Conservation (phyloP, 2,329 filamentous ascomycete genomes). For the Aspergillaceae sp. region DNA sequence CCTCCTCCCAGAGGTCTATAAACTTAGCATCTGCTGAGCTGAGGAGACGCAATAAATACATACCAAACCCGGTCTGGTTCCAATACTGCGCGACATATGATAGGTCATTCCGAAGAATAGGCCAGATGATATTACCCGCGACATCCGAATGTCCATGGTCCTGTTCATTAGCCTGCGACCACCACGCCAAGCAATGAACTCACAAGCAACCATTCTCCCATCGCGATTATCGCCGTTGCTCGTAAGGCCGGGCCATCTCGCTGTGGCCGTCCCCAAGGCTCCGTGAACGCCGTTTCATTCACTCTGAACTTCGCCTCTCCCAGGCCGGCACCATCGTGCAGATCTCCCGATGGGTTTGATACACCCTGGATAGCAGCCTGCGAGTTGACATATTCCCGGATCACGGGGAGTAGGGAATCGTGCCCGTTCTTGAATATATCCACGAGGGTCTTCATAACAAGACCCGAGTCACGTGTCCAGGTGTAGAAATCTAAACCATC, state of each 20-base stretch:
- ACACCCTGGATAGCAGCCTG: conserved; percentile 60
- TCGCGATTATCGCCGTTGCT: conserved; percentile 63
- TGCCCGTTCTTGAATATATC: conserved; percentile 59
- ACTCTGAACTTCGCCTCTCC: conserved; percentile 68
- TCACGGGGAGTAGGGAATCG: conserved; percentile 47
- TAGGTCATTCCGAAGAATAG: conserved; percentile 66
- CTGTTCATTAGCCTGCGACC: conserved; percentile 4
- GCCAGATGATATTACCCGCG: conserved; percentile 56
- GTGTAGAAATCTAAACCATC: conserved; percentile 59
- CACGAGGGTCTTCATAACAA: conserved; percentile 60
- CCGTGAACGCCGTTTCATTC: conserved; percentile 53
- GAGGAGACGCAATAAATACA: not conserved
- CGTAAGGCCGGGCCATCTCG: conserved; percentile 70
- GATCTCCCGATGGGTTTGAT: conserved; percentile 58
- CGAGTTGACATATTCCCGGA: conserved; percentile 60
- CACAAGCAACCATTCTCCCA: conserved; percentile 61
- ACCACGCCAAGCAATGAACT: conserved; percentile 2
- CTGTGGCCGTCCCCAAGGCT: conserved; percentile 68
- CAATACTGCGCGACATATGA: conserved; percentile 52
- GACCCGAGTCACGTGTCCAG: conserved; percentile 67
- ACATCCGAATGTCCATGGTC: conserved; percentile 49
- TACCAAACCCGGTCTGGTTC: conserved; percentile 52
- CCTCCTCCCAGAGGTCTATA: conserved; percentile 69
- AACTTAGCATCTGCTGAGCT: not conserved
- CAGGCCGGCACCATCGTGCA: conserved; percentile 42